Conservation (phyloP, 306 rosid genomes). For the Vigna nakashimae region DNA sequence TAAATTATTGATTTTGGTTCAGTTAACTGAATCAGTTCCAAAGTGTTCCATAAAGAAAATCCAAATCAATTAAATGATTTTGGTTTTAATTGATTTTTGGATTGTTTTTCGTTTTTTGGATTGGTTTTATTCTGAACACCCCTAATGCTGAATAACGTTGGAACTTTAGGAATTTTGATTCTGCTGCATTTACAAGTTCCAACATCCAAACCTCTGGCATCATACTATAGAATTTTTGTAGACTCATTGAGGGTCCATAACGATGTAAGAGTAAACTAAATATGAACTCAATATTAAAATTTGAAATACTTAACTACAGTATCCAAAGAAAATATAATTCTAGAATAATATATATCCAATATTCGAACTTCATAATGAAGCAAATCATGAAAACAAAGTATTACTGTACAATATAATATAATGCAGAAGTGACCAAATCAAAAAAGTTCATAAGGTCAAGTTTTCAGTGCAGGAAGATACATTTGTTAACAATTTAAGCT, state of each 20-base stretch:
- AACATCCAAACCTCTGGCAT: background rate
- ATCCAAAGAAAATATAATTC: background rate
- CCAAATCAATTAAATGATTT: no score
- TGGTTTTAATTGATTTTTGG: no score
- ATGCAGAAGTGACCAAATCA: background rate
- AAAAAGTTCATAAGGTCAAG: background rate
- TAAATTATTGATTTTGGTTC: no score
- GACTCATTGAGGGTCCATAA: background rate
- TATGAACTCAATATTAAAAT: background rate
- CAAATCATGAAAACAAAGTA: background rate
- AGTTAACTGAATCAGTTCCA: no score
- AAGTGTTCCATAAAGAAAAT: no score
- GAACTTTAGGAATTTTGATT: constrained; percentile 17
- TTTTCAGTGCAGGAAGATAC: background rate
- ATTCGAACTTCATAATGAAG: background rate
- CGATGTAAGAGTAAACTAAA: background rate
- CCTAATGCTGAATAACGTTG: background rate
- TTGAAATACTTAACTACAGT: background rate
- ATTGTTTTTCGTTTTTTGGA: no score
- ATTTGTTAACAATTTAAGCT: background rate
- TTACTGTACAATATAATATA: no score
- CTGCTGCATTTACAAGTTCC: background rate
- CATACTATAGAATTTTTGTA: background rate
- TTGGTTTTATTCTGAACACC: no score
- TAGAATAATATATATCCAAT: background rate